Evolutionary conservation across 768 basidiomycete species (phyloP).

Genomic region (Leccinum ochraceum): DNA sequence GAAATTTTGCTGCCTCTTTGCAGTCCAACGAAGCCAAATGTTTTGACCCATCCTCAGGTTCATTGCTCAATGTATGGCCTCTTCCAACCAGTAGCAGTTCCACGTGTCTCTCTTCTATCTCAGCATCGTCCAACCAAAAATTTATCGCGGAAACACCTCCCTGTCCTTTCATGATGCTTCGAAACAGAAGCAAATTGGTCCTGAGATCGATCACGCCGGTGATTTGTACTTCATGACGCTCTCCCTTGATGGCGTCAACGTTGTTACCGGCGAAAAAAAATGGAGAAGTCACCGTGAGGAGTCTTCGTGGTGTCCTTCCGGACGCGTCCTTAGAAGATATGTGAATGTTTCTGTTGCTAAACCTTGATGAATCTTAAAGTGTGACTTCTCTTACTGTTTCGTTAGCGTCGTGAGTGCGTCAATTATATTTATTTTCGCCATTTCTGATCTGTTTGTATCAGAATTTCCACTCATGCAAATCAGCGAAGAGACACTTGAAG

Average conservation of each 20-base stretch:
- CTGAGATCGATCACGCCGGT: neutral
- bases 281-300: neutral
- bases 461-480: slow-evolving; percentile 1
- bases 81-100: neutral
- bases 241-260: neutral
- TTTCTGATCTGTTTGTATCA: neutral
- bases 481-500: neutral
- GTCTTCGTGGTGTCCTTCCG: neutral
- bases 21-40: neutral
- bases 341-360: neutral
- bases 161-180: neutral
- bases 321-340: neutral
- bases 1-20: neutral
- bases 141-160: neutral
- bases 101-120: neutral
- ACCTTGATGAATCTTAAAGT: neutral
- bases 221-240: neutral
- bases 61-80: neutral
- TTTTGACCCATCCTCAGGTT: neutral
- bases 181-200: neutral
- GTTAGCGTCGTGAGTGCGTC: neutral
- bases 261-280: neutral
- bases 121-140: neutral
- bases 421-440: neutral
- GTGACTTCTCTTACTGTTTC: too few species aligned